phyloP scores from a whole-genome alignment of 768 basidiomycete species.

The Tubosaeta sp. region DNA sequence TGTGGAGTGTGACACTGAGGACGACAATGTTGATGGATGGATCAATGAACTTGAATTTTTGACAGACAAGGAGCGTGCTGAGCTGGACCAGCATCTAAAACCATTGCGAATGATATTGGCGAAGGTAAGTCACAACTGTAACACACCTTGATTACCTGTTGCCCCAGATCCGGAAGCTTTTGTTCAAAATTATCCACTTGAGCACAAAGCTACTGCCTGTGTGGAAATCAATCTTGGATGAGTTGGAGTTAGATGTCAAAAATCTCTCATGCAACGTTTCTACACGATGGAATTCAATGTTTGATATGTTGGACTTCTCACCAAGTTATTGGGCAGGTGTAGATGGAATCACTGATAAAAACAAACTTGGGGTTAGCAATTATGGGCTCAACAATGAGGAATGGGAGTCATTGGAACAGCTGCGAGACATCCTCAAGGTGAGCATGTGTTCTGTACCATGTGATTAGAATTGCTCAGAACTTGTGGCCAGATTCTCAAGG shows the following conservation, averaged over 20 bases:
- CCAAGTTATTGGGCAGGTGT: conserved; percentile 18
- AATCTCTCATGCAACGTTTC: conserved; percentile 9
- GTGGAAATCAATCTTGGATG: conserved; percentile 10
- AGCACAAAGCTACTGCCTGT: conserved; percentile 14
- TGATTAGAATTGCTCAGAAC: too few species aligned
- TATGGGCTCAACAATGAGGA: conserved; percentile 28
- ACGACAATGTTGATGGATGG: not conserved
- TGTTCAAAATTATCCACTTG: conserved; percentile 22
- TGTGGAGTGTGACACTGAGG: not conserved
- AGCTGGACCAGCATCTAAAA: not conserved
- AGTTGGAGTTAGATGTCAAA: not conserved
- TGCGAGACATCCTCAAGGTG: conserved; percentile 12
- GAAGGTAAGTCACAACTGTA: not conserved
- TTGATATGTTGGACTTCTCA: conserved; percentile 19
- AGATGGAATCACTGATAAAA: conserved; percentile 16
- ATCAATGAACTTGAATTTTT: not conserved
- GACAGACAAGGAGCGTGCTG: not conserved
- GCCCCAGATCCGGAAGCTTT: conserved; percentile 5
- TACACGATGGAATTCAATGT: conserved; percentile 20
- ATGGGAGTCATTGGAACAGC: conserved; percentile 32
- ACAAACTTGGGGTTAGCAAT: conserved; percentile 11
- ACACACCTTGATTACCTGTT: not conserved
- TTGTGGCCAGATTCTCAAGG: too few species aligned
- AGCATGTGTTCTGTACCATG: too few species aligned
- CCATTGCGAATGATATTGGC: not conserved